phyloP scores from a whole-genome alignment of 108 stramenopile genomes.

The Stephanodiscus minutulus region DNA sequence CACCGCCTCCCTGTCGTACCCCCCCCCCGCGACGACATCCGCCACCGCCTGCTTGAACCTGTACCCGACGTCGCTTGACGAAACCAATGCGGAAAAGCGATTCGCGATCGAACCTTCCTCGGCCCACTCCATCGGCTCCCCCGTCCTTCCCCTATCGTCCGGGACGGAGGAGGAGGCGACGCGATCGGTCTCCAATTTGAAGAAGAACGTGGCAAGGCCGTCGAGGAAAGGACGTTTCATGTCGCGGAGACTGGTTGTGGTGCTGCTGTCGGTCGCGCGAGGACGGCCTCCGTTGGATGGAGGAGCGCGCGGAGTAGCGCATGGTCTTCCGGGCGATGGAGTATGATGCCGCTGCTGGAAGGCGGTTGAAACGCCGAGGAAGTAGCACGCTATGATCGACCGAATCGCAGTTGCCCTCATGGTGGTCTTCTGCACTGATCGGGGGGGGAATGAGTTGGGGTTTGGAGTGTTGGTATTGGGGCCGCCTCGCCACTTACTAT shows the following conservation, averaged over 20 bases:
- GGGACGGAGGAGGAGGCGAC: constrained; percentile 45
- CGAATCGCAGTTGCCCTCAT: too few relatives aligned
- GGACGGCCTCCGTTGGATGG: not conserved
- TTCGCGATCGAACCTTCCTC: constrained; percentile 54
- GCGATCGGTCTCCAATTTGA: constrained; percentile 58
- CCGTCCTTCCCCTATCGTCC: constrained; percentile 60
- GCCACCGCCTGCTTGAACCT: constrained; percentile 75
- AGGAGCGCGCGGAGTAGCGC: too few relatives aligned
- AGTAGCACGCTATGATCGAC: too few relatives aligned
- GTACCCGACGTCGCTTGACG: constrained; percentile 51
- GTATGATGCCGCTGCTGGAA: constrained; percentile 12
- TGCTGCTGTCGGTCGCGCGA: not conserved
- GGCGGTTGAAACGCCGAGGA: not conserved
- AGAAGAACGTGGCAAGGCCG: constrained; percentile 50
- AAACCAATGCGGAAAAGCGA: constrained; percentile 52
- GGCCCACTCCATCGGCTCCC: constrained; percentile 76
- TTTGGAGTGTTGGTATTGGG: too few relatives aligned
- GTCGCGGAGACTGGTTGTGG: constrained; percentile 28
- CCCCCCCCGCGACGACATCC: constrained; percentile 65
- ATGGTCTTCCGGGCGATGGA: not conserved
- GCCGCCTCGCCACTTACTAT: too few relatives aligned
- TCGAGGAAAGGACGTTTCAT: constrained; percentile 71
- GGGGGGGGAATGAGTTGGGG: too few relatives aligned
- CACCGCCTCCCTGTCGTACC: constrained; percentile 52
- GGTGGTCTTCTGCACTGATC: too few relatives aligned